phyloP scores from a whole-genome alignment of 2,329 filamentous ascomycete genomes.

The Endoconidiophora polonica region DNA sequence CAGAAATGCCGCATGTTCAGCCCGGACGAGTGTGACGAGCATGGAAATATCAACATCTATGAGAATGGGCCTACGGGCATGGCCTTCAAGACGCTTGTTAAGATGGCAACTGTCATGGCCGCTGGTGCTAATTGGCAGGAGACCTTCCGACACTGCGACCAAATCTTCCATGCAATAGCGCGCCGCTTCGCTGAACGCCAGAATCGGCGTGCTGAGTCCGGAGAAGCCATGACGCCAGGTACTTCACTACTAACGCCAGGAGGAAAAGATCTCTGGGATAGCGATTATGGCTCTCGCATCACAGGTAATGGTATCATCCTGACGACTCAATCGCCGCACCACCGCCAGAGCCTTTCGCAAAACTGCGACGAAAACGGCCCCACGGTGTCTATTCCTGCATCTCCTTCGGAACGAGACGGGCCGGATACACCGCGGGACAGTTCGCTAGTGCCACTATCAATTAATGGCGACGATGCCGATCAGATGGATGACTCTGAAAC shows the following conservation, averaged over 20 bases:
- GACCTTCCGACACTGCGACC: conserved; percentile 35
- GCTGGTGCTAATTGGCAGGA: conserved; percentile 40
- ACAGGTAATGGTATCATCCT: conserved; percentile 29
- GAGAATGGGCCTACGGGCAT: conserved; percentile 28
- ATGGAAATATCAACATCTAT: conserved; percentile 17
- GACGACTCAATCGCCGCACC: conserved; percentile 6
- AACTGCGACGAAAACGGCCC: neutral
- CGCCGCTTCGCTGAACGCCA: conserved; percentile 25
- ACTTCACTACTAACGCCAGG: conserved; percentile 19
- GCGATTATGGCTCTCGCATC: conserved; percentile 19
- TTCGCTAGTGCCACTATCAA: neutral
- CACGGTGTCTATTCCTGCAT: neutral
- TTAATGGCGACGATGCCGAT: neutral
- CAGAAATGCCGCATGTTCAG: conserved; percentile 33
- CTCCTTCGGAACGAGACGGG: conserved; percentile 7
- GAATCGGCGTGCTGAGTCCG: conserved; percentile 11
- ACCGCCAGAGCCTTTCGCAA: neutral
- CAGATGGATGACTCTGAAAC: conserved; percentile 1
- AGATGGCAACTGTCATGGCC: conserved; percentile 34
- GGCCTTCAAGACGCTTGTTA: conserved; percentile 31
- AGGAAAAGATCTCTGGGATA: conserved; percentile 12
- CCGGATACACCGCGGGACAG: conserved; percentile 7
- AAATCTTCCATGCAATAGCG: conserved; percentile 28
- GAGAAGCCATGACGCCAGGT: conserved; percentile 18
- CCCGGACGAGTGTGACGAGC: conserved; percentile 19